These are phyloP conservation scores for Monilinia fructicola DNA, from an alignment of 2,329 filamentous ascomycete genomes.

Conservation along the genomic window DNA sequence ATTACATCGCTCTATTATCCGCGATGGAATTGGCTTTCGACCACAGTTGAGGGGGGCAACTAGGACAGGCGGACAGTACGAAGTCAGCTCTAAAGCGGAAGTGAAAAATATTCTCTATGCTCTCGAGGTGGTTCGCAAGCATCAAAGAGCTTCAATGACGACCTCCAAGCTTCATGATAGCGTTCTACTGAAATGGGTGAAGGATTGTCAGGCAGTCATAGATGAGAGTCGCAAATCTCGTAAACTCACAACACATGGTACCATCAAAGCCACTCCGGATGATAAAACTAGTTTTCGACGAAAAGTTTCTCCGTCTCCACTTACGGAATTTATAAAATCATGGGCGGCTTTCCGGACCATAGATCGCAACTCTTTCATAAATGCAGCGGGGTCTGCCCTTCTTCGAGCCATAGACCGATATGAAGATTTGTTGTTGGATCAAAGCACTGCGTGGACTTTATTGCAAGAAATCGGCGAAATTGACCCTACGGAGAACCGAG, in stretches of 20 bases:
- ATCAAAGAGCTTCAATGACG: constrained; percentile 2
- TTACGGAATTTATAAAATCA: constrained; percentile 59
- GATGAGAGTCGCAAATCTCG: constrained; percentile 52
- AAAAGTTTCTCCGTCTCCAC: constrained; percentile 7
- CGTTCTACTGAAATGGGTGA: constrained; percentile 45
- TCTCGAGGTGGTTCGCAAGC: constrained; percentile 49
- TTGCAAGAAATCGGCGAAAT: constrained; percentile 74
- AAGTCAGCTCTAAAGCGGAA: constrained; percentile 58
- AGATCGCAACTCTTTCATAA: constrained; percentile 50
- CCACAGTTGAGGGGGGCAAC: constrained; percentile 49
- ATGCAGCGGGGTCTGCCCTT: constrained; percentile 63
- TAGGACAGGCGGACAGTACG: constrained; percentile 58
- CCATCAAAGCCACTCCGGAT: constrained; percentile 42
- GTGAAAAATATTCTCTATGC: constrained; percentile 48
- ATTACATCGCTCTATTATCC: constrained; percentile 63
- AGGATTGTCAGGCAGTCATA: constrained; percentile 52
- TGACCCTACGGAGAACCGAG: constrained; percentile 67
- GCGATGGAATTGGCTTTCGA: constrained; percentile 61
- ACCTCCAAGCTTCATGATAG: neutral
- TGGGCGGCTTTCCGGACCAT: constrained; percentile 63
- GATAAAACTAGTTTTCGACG: neutral
- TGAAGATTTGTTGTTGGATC: constrained; percentile 47
- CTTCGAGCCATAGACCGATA: constrained; percentile 64
- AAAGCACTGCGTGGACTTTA: constrained; percentile 59
- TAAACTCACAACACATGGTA: constrained; percentile 52